Percentiles rank a stretch among this genome's conserved stretches.
phyloP scores from a whole-genome alignment of 1,284 basidiomycete species.

The Malassezia brasiliensis region DNA sequence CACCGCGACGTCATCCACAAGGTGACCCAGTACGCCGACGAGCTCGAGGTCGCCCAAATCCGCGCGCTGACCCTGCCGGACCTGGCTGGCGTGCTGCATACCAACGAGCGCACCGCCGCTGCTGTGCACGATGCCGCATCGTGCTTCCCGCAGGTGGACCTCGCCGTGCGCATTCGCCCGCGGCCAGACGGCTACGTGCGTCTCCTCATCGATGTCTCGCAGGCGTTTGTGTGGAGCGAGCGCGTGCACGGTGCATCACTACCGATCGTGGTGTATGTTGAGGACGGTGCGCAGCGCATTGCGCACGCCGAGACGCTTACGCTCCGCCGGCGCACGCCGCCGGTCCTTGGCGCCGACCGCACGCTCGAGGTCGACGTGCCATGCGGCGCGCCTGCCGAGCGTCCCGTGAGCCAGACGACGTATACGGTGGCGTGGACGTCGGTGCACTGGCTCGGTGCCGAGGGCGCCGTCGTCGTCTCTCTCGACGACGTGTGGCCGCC shows the following conservation, averaged over 20 bases:
- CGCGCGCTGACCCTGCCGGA: slow-evolving; percentile 63
- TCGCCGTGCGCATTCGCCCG: slow-evolving; percentile 61
- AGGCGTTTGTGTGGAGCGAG: slow-evolving; percentile 73
- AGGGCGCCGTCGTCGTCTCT: slow-evolving; percentile 61
- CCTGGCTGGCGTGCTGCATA: slow-evolving; percentile 72
- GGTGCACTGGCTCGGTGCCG: slow-evolving; percentile 87
- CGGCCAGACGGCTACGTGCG: slow-evolving; percentile 73
- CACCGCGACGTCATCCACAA: slow-evolving; percentile 60
- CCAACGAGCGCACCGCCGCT: slow-evolving; percentile 75
- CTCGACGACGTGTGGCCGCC: slow-evolving; percentile 71
- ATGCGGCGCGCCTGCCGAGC: slow-evolving; percentile 50
- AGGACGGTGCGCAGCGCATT: slow-evolving; percentile 66
- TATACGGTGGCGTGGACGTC: slow-evolving; percentile 63
- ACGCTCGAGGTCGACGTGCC: slow-evolving; percentile 61
- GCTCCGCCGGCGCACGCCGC: slow-evolving; percentile 18
- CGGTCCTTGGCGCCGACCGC: slow-evolving; percentile 53
- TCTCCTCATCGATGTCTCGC: slow-evolving; percentile 60
- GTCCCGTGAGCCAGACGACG: slow-evolving; percentile 18
- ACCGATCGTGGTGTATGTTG: slow-evolving; percentile 93
- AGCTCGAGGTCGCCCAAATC: slow-evolving; percentile 68
- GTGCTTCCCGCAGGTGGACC: slow-evolving; percentile 70
- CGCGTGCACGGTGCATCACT: slow-evolving; percentile 68
- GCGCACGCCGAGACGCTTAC: slow-evolving; percentile 67
- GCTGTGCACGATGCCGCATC: slow-evolving; percentile 71
- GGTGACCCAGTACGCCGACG: slow-evolving; percentile 71